A percentile compares a stretch with the other conserved stretches of the same genome.
These are phyloP conservation scores for Detonula confervacea DNA, from an alignment of 352 stramenopile genomes.

Conservation along the genomic window DNA sequence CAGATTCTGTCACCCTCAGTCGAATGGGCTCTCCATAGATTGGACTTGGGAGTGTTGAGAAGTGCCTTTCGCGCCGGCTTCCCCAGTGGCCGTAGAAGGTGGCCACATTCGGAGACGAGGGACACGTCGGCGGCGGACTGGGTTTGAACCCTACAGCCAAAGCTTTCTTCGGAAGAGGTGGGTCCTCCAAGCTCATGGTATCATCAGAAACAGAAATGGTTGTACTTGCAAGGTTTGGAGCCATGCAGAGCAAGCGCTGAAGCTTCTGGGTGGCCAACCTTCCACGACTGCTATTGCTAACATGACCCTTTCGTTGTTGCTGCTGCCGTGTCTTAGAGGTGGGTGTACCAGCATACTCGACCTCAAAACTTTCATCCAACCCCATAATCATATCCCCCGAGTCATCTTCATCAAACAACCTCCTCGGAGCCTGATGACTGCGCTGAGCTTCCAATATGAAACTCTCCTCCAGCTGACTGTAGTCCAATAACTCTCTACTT, in stretches of 20 bases:
- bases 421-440: constrained; percentile 13
- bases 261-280: too few species aligned
- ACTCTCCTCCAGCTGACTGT: constrained; percentile 31
- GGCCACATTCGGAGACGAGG: constrained; percentile 9
- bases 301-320: too few species aligned
- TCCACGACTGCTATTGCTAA: too few species aligned
- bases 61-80: background rate
- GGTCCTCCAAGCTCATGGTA: too few species aligned
- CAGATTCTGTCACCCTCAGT: background rate
- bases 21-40: constrained; percentile 1
- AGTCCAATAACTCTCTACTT: constrained; percentile 28
- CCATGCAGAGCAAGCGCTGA: too few species aligned
- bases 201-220: too few species aligned
- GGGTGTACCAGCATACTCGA: background rate
- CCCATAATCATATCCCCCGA: constrained; percentile 12
- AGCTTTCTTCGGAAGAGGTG: too few species aligned
- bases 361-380: background rate
- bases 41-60: constrained; percentile 14
- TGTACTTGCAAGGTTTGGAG: too few species aligned
- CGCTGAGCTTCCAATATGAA: constrained; percentile 8
- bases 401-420: constrained; percentile 25
- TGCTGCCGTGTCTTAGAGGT: background rate
- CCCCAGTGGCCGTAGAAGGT: constrained; percentile 13
- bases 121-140: too few species aligned
- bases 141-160: too few species aligned